Evolutionary conservation across 2,329 filamentous ascomycete species (phyloP).

Genomic region (Colletotrichum sp.): DNA sequence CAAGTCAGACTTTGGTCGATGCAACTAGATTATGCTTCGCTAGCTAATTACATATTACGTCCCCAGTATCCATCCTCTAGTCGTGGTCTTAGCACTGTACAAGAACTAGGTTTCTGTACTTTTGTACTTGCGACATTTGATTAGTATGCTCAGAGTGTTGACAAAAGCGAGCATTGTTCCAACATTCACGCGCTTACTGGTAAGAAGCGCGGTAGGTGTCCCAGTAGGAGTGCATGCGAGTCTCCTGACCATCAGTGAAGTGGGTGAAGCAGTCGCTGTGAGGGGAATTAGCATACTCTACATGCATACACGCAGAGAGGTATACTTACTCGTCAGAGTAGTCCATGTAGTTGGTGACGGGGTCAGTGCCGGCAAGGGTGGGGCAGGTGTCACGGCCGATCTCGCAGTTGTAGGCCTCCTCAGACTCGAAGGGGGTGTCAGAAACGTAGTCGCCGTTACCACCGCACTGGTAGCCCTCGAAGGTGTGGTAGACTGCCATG

Average conservation of each 20-base stretch:
- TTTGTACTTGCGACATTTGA: neutral
- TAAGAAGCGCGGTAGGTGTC: conserved; percentile 29
- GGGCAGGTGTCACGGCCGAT: conserved; percentile 40
- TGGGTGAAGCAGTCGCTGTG: conserved; percentile 46
- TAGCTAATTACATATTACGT: neutral
- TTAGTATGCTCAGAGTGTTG: neutral
- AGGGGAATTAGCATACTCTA: neutral
- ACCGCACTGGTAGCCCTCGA: conserved; percentile 44
- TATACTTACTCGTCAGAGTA: conserved; percentile 45
- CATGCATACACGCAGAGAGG: neutral
- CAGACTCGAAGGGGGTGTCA: conserved; percentile 46
- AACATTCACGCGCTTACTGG: neutral
- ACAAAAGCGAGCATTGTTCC: neutral
- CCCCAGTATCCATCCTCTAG: neutral
- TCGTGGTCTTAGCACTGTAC: neutral
- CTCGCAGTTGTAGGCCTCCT: conserved; percentile 38
- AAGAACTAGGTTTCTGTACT: neutral
- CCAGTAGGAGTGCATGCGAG: conserved; percentile 36
- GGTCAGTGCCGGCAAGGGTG: conserved; percentile 33
- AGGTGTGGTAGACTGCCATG: conserved; percentile 47
- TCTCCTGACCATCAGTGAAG: conserved; percentile 47
- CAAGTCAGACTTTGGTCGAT: neutral
- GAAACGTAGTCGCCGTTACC: conserved; percentile 41
- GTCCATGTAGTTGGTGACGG: conserved; percentile 46
- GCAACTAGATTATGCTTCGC: neutral